Evolutionary conservation across 805 yeast species (phyloP), one percentile per base, ranked within the genome.

Genomic region (Saccharomyces cerevisiae): DNA sequence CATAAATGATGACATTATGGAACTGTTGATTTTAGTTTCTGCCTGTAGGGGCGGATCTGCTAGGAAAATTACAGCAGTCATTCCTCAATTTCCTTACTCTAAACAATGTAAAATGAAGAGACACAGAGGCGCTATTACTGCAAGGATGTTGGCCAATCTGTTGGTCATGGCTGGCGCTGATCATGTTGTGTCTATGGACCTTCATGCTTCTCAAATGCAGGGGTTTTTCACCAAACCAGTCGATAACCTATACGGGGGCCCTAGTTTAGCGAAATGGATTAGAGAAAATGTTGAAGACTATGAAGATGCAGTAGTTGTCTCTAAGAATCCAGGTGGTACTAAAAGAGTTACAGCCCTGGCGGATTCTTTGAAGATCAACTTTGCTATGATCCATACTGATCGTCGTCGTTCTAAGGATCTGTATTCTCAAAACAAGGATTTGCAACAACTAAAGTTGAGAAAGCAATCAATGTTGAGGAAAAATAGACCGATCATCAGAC

Each of bases 291-390:
- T 94, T 50, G 83, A 84, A 41, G 89, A 92, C 67, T 89, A 88
- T 77, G 77, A 82, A 62, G 84, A 85, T 57, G 92, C 96, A 1
- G 99, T 95, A 27, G 96, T 94, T 53, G 99, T 94, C 11, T 90
- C 97, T n/a, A 94, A 94, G 70, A 94, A 94, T 73, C 98, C 99
- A 22, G 99, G 99, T 59, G 99, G 99, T 54, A 91, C 99, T 22
- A 94, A 94, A 70, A 81, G 99, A 61, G 99, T 94, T 52, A 94
- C 99, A 21, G 91, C 97, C 1, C 77, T 94, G 63, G 99, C 99
- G n/a, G 99, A 95, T 73, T 83, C 95, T 41, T 78, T 94, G 63
- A 92, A 92, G 73, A 88, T 94, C 61, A 90, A 94, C 71, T 94
- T 94, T 68, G 99, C 99, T 56, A 92, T 94, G 98, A 92, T 95